Evolutionary conservation across 1,139 yeast species (phyloP).

Genomic region (Candida anutae): DNA sequence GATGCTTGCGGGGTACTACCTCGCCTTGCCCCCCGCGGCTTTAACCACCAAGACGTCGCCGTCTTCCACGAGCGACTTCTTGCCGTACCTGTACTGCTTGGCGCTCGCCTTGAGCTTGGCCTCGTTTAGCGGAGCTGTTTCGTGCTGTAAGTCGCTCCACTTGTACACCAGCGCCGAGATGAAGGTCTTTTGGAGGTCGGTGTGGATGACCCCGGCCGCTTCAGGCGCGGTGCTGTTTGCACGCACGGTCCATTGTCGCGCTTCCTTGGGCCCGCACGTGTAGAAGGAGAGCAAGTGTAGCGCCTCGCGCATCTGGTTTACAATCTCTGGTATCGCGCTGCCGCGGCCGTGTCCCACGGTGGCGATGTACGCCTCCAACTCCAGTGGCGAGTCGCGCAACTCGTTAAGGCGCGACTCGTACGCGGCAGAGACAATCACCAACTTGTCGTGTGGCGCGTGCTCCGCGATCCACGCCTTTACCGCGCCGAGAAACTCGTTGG

Average conservation of each 20-base stretch:
- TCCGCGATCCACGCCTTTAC: constrained; percentile 48
- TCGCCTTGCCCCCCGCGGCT: constrained; percentile 33
- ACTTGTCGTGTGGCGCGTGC: constrained; percentile 47
- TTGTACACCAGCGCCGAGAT: constrained; percentile 84
- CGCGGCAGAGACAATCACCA: constrained; percentile 53
- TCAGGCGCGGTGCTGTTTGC: constrained; percentile 76
- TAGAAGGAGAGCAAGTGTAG: constrained; percentile 75
- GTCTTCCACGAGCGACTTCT: constrained; percentile 65
- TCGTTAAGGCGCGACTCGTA: constrained; percentile 38
- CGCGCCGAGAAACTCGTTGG: constrained; percentile 36
- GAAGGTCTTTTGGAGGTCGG: constrained; percentile 78
- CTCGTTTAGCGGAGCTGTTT: constrained; percentile 36
- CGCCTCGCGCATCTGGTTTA: constrained; percentile 57
- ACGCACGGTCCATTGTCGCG: constrained; percentile 87
- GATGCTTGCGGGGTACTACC: constrained; percentile 7
- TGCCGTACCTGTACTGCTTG: constrained; percentile 55
- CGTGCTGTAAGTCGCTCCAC: constrained; percentile 52
- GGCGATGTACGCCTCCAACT: constrained; percentile 11
- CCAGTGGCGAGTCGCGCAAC: constrained; percentile 10
- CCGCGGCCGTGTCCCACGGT: constrained; percentile 2
- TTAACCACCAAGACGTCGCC: constrained; percentile 69
- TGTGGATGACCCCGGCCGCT: constrained; percentile 92
- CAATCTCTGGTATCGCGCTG: constrained; percentile 40
- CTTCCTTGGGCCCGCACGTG: constrained; percentile 88
- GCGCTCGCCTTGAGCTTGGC: constrained; percentile 39